Percentiles rank a stretch among this genome's conserved stretches.
Conservation (phyloP, 805 yeast species). For the Debaryomyces castellii region DNA sequence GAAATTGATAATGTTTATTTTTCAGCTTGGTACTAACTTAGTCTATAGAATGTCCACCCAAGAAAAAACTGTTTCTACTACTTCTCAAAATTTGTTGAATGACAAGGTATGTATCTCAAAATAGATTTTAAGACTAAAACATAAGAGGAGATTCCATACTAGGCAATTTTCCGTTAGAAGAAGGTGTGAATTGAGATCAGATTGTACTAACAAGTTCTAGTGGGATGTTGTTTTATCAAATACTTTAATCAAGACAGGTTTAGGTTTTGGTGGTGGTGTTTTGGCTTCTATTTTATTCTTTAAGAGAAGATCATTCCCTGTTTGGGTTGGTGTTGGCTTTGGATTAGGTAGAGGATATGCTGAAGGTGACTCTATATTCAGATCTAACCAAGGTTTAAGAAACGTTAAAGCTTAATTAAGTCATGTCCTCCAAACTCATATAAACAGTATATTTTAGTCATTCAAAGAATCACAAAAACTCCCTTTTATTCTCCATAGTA, state of each 20-base stretch:
- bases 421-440: background rate
- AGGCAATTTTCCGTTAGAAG: background rate
- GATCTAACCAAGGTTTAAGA: slow-evolving; percentile 77
- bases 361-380: slow-evolving; percentile 96
- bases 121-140: background rate
- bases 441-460: background rate
- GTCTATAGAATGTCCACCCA: slow-evolving; percentile 21
- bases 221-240: slow-evolving; percentile 98
- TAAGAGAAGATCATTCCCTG: slow-evolving; percentile 95
- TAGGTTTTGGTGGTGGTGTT: slow-evolving; percentile 97
- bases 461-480: background rate
- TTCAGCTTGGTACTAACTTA: slow-evolving; percentile 1
- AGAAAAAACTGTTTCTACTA: slow-evolving; percentile 36
- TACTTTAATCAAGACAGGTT: slow-evolving; percentile 89
- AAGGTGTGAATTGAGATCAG: background rate
- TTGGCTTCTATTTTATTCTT: slow-evolving; percentile 85
- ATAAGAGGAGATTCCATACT: background rate
- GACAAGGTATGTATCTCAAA: slow-evolving; percentile 43
- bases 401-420: slow-evolving; percentile 57
- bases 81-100: slow-evolving; percentile 59
- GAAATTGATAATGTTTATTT: background rate
- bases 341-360: slow-evolving; percentile 98
- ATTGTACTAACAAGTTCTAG: slow-evolving; percentile 16
- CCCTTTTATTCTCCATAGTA: background rate
- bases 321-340: slow-evolving; percentile 95